Base-by-base conservation (phyloP, 202 grass and related monocot species). In the Brachypodium distachyon region DNA sequence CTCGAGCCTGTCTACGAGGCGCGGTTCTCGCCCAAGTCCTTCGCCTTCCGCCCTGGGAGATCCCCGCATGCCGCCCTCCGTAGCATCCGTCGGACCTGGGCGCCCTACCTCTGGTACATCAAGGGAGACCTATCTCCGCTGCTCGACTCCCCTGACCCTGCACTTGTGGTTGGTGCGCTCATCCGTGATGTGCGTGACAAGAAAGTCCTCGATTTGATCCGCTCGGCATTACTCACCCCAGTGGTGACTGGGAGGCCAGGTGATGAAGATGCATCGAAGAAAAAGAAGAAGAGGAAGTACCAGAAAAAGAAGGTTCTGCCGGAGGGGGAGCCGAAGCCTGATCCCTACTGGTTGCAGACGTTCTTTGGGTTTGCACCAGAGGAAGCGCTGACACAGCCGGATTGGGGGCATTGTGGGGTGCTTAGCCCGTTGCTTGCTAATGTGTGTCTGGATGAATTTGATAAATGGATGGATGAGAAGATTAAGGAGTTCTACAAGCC, bases 291-390 rank as follows among this genome's bases (percentile, higher is more conserved):
- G 72, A 79, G 94, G 54, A 97, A 97, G 44, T 82, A 97, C 75
- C 94, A 97, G 87, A 97, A 97, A 75, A 97, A 92, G 84, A 70
- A 79, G 73, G 91, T 94, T 41, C 76, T 97, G 48, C 89, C 91
- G 0, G 95, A 97, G 44, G 95, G 93, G 60, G 94, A 94, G 64
- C 95, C 95, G 0, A 97, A 97, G 78, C 95, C 91, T 31, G 91
- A 97, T 13, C 95, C 95, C 42, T 97, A 90, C 61, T 97, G 95
- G 95, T 64, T 97, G 34, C 84, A 92, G 54, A 86, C 87, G 1
- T 97, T 97, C 77, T 97, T 97, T 70, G 89, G 89, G 22, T 97
- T 97, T 85, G 95, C 91, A 16, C 91, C 89, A 0, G 91, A 90
- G 81, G 94, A 97, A 81, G 95, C 95, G 4, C 61, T 38, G 51